A percentile compares a stretch with the other conserved stretches of the same genome.
Conservation (phyloP, 2,329 filamentous ascomycete species). For the Fusarium compactum region DNA sequence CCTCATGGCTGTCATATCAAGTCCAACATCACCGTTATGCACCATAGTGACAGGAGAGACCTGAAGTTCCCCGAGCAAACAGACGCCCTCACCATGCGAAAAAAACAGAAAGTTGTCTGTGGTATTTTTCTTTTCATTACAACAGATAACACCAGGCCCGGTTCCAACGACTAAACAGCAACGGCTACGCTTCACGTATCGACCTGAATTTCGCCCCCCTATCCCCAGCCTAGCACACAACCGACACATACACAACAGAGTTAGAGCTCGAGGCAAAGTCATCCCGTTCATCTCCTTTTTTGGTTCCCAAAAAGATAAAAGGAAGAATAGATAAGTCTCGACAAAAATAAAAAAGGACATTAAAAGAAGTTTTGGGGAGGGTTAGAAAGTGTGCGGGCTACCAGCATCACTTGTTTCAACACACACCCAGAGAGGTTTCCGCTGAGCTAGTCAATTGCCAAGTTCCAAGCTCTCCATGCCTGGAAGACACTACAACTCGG, state of each 20-base stretch:
- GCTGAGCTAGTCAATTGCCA: conserved; percentile 25
- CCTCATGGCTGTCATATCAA: conserved; percentile 4
- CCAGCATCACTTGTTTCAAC: conserved; percentile 32
- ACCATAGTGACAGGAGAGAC: background rate
- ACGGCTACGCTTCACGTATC: conserved; percentile 44
- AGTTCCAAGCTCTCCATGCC: conserved; percentile 17
- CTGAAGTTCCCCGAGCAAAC: conserved; percentile 10
- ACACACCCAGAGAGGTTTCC: conserved; percentile 24
- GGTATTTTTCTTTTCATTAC: conserved; percentile 45
- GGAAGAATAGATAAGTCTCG: conserved; percentile 45
- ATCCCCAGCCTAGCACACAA: conserved; percentile 25
- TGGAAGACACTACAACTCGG: conserved; percentile 14
- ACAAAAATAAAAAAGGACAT: conserved; percentile 46
- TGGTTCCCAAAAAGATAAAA: conserved; percentile 42
- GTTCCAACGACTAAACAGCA: conserved; percentile 40
- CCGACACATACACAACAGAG: conserved; percentile 36
- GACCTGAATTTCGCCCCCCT: conserved; percentile 28
- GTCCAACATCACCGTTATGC: conserved; percentile 7
- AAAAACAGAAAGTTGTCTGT: conserved; percentile 27
- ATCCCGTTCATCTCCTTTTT: conserved; percentile 41
- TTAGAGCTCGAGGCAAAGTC: conserved; percentile 13
- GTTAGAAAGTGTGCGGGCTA: conserved; percentile 19
- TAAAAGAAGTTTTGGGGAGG: conserved; percentile 35
- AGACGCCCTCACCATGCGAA: conserved; percentile 28
- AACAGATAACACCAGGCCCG: conserved; percentile 44